Base-by-base conservation (phyloP, 805 yeast species). In the Saturnispora mendoncae region DNA sequence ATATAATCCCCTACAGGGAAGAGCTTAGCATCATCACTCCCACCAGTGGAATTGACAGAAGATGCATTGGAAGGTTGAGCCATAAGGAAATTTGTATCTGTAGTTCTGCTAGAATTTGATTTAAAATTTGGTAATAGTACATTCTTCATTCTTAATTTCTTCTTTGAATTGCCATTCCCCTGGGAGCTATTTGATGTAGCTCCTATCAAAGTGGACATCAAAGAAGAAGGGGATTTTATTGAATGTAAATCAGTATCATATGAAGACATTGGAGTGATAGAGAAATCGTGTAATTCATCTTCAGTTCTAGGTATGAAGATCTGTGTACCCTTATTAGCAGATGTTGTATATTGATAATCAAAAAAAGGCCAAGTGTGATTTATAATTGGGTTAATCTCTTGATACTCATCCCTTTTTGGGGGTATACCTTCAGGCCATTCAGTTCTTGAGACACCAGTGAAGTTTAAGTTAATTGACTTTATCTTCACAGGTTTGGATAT, bases 401-500 rank as follows among this genome's bases (percentile, higher is more conserved):
- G 58, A 46, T 74, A 78, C 12, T 78, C 82, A 14, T 67, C 66
- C 49, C 78, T 78, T 56, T 82, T 84, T 0, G 97, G 96, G 0
- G 97, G 97, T 15, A 90, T 88, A 2, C 98, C 98, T 55, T 92
- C 97, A 3, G 97, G 97, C 96, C 97, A 88, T 46, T 88, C 95
- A 0, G 96, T 88, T 49, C 83, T 70, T 28, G 83, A 73, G 2
- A 59, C 55, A 1, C 96, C 97, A 39, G 69, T 69, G 51, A 88
- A 76, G 2, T 68, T 65, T 36, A 88, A 65, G 4, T 64, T 57
- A 10, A 88, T 74, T 15, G 72, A 57, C 58, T 82, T 84, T 46
- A 88, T 65, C 56, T 78, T 84, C 23, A 80, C 68, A 0, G 90
- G 80, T 52, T 85, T 86, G 35, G 77, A 52, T 5, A 88, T 72